A percentile compares a stretch with the other conserved stretches of the same genome.
These are phyloP conservation scores for barrel medic (Medicago truncatula) DNA, from an alignment of 306 rosid genomes.

Conservation along the genomic window MtrunA17r5.0-ANR NC_053044.1:49046501-49047000, in stretches of 20 bases:
- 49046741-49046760: conserved; percentile 69
- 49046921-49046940: conserved; percentile 41
- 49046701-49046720: conserved; percentile 60
- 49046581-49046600: conserved; percentile 18
- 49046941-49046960: conserved; percentile 41
- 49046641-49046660: conserved; percentile 92
- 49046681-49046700: conserved; percentile 81
- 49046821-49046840: conserved; percentile 92
- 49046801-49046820: conserved; percentile 85
- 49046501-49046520: not conserved
- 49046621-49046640: conserved; percentile 51
- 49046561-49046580: not conserved
- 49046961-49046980: conserved; percentile 34
- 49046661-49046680: conserved; percentile 89
- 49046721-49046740: conserved; percentile 64
- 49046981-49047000: conserved; percentile 41
- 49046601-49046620: conserved; percentile 7
- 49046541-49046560: conserved; percentile 30
- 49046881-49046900: conserved; percentile 67
- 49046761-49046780: conserved; percentile 95
- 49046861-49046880: conserved; percentile 85
- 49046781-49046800: conserved; percentile 92
- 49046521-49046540: not conserved
- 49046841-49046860: conserved; percentile 76
- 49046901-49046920: conserved; percentile 50